Evolutionary conservation across 2,329 filamentous ascomycete genomes (phyloP).

Genomic region (Fusarium nanum): DNA sequence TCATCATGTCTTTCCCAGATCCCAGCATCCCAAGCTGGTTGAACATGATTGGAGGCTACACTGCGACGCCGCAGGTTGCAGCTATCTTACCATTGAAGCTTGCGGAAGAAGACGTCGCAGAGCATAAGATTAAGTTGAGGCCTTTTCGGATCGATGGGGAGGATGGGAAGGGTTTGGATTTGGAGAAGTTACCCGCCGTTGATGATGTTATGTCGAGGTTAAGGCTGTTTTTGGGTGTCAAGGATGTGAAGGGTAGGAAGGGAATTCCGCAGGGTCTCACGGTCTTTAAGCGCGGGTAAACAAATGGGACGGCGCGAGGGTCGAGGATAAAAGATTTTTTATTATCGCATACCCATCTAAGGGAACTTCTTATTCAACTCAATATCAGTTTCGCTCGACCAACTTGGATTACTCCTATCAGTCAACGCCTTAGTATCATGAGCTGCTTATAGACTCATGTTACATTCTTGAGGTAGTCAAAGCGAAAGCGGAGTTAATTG

Average conservation of each 20-base stretch:
- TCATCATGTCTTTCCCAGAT: conserved; percentile 9
- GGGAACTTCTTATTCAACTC: no score
- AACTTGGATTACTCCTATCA: no score
- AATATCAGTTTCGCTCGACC: no score
- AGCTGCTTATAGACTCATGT: no score
- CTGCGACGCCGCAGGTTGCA: neutral
- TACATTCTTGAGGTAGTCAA: no score
- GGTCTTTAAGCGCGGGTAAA: neutral
- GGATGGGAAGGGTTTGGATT: neutral
- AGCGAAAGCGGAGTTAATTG: no score
- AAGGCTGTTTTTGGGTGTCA: neutral
- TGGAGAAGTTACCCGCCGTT: neutral
- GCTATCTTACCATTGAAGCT: neutral
- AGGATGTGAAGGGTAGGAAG: neutral
- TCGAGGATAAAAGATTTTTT: no score
- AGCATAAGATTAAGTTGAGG: neutral
- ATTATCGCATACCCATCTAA: no score
- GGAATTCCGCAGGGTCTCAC: neutral
- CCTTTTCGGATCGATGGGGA: neutral
- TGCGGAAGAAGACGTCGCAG: neutral
- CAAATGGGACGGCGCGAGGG: no score
- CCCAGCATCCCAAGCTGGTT: conserved; percentile 2
- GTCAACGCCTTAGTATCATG: no score
- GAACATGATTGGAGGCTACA: neutral
- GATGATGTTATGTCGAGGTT: neutral